Evolutionary conservation across 2,329 filamentous ascomycete species (phyloP).

Genomic region (Epichloe bromicola): DNA sequence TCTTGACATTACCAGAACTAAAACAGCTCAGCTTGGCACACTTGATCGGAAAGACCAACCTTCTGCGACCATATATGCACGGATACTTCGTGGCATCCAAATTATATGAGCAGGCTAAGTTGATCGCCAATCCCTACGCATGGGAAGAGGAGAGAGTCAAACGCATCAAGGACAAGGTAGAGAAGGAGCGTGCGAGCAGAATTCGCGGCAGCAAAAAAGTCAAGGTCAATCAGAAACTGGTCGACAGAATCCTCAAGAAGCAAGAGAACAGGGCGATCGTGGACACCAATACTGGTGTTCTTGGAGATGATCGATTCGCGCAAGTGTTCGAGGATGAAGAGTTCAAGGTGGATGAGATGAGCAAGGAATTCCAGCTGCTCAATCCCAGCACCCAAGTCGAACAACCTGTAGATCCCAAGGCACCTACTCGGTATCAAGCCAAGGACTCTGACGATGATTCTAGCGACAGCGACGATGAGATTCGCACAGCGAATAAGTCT

Average conservation of each 20-base stretch:
- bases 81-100: conserved; percentile 95
- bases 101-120: conserved; percentile 83
- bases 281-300: conserved; percentile 49
- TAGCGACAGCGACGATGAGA: conserved; percentile 24
- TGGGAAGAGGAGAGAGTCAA: conserved; percentile 89
- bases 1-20: conserved; percentile 79
- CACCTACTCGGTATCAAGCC: conserved; percentile 23
- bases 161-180: conserved; percentile 85
- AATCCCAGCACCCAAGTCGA: conserved; percentile 67
- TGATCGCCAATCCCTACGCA: conserved; percentile 88
- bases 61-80: conserved; percentile 95
- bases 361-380: conserved; percentile 71
- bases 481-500: conserved; percentile 10
- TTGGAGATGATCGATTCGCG: conserved; percentile 77
- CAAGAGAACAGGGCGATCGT: conserved; percentile 46
- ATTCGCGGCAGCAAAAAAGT: conserved; percentile 94
- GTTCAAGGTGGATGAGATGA: conserved; percentile 82
- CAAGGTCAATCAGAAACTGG: conserved; percentile 82
- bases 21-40: conserved; percentile 77
- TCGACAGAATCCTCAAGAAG: conserved; percentile 58
- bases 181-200: conserved; percentile 89
- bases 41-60: conserved; percentile 76
- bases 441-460: conserved; percentile 32
- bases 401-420: conserved; percentile 21
- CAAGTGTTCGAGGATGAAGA: conserved; percentile 87